Percentiles rank a stretch among this genome's conserved stretches.
Conservation (phyloP, 1,139 yeast genomes). For the Insectozyma bohioensis region DNA sequence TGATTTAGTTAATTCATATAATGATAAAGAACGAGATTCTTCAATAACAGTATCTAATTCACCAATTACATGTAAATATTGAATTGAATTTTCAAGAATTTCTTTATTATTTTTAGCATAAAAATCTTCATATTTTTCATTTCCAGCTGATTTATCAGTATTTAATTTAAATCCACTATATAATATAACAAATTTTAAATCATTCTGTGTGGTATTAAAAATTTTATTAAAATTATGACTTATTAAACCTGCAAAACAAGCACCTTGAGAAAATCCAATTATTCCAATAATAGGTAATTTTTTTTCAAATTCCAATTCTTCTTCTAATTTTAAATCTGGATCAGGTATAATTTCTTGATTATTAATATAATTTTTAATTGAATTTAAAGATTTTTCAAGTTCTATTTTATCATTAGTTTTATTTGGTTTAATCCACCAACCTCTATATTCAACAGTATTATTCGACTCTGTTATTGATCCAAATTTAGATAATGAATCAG, state of each 20-base stretch:
- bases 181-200: slow-evolving; percentile 66
- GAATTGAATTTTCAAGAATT: slow-evolving; percentile 22
- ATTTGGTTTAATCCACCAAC: slow-evolving; percentile 39
- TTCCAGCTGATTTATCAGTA: slow-evolving; percentile 40
- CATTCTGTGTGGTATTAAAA: slow-evolving; percentile 24
- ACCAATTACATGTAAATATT: slow-evolving; percentile 74
- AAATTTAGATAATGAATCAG: slow-evolving; percentile 46
- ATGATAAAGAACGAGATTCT: slow-evolving; percentile 61
- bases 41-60: slow-evolving; percentile 86
- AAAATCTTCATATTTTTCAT: slow-evolving; percentile 22
- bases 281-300: slow-evolving; percentile 40
- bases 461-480: slow-evolving; percentile 30
- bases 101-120: slow-evolving; percentile 31
- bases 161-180: slow-evolving; percentile 76
- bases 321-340: slow-evolving; percentile 23
- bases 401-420: slow-evolving; percentile 22
- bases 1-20: slow-evolving; percentile 54
- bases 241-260: slow-evolving; percentile 49
- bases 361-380: slow-evolving; percentile 31
- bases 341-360: slow-evolving; percentile 34
- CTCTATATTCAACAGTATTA: slow-evolving; percentile 22
- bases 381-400: slow-evolving; percentile 28
- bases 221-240: slow-evolving; percentile 31
- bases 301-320: slow-evolving; percentile 23
- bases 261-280: slow-evolving; percentile 49